Base-by-base conservation (phyloP, 768 basidiomycete genomes). In the Mycena vulgaris region DNA sequence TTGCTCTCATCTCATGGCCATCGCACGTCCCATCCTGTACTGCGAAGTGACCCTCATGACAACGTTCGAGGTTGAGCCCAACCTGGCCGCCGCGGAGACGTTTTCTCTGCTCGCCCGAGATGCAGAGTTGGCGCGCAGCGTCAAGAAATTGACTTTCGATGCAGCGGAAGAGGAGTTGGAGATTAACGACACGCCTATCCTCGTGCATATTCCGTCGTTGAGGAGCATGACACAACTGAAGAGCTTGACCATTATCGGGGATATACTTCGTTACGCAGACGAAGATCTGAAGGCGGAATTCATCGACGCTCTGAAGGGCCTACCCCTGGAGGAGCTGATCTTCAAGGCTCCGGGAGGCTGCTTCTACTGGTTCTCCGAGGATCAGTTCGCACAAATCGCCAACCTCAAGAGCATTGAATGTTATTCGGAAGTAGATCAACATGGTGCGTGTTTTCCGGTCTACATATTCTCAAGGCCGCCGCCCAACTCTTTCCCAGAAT, bases 11-110 rank as follows among this genome's bases (percentile, higher is more conserved):
- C 31, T 64, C 53, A 31, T 27, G 23, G 33, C 30, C 7, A 64
- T 55, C 27, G 39, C 63, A 11, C 63, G 63, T 30, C 51, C 62
- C n/a, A 25, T 63, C 19, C 51, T 63, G 31, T 64, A 64, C 63
- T 14, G 40, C 31, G 52, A 55, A 25, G 3, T 64, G 53, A 64
- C 21, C 14, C 63, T 64, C 2, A 33, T 8, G 9, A 45, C 63
- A 7, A 33, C 13, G 10, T 2, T 11, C n/a, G 63, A 53, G 0
- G 13, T 45, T 25, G 61, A 62, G 52, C 63, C 52, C 25, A 64
- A 64, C 19, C 16, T 42, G 6, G 13, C 52, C 27, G 52, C 52
- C 13, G 11, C 13, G 19, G 30, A 42, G 1, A 64, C 63, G 10
- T 47, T 64, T 40, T 14, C 52, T 9, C 48, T 64, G 21, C 30